Evolutionary conservation across 208 protist species (phyloP).

Genomic region (Strigomonas culicis): DNA sequence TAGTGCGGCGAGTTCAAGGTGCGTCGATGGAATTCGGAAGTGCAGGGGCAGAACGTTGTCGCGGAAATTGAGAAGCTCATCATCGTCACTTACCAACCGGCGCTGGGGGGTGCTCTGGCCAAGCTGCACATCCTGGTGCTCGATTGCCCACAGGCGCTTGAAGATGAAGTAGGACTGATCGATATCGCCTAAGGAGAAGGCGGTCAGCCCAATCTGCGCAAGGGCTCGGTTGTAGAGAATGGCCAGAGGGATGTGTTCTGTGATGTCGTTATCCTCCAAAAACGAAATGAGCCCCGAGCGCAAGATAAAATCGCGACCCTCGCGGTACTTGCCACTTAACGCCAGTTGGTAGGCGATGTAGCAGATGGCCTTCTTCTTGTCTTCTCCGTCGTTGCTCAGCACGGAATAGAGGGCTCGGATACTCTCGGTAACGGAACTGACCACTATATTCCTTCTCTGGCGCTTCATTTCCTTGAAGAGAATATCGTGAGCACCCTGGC

Average conservation of each 20-base stretch:
- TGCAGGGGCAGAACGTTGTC: conserved; percentile 58
- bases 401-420: conserved; percentile 43
- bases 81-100: conserved; percentile 28
- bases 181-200: conserved; percentile 69
- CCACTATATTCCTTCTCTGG: conserved; percentile 32
- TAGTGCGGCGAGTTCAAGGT: conserved; percentile 72
- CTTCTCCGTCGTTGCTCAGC: conserved; percentile 27
- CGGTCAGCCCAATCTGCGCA: conserved; percentile 75
- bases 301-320: conserved; percentile 70
- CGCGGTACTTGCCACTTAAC: conserved; percentile 63
- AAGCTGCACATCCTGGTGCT: conserved; percentile 55
- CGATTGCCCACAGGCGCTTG: conserved; percentile 47
- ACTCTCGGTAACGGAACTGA: conserved; percentile 50
- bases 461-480: conserved; percentile 36
- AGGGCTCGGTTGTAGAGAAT: conserved; percentile 79
- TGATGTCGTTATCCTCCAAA: conserved; percentile 24
- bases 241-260: conserved; percentile 23
- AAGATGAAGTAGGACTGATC: conserved; percentile 59
- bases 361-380: conserved; percentile 36
- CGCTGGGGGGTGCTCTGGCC: conserved; percentile 49
- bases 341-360: conserved; percentile 78
- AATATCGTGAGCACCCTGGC: conserved; percentile 65
- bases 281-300: conserved; percentile 38
- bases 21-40: conserved; percentile 48
- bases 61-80: conserved; percentile 34